Base-by-base conservation (phyloP, 2,329 filamentous ascomycete genomes). In the Cordyceps pruinosa region DNA sequence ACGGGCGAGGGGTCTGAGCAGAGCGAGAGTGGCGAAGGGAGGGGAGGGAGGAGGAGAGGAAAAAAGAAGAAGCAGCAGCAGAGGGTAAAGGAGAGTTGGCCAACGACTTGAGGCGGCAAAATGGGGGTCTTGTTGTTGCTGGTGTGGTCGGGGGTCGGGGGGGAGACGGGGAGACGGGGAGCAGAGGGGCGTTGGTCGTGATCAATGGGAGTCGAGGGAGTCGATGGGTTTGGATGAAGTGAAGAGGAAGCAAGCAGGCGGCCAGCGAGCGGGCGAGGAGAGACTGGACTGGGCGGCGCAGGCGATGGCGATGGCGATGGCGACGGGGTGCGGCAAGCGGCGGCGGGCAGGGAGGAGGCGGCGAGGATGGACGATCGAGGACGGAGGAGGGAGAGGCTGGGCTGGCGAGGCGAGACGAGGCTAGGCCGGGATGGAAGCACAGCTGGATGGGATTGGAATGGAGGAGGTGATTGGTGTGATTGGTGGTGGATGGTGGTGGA, bases 61-160 rank as follows among this genome's bases (percentile, higher is more conserved):
- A 52, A 37, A 48, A 55, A 39, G 47, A 57, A 62, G 60, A 58
- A n/a, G n/a, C n/a, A n/a, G n/a, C n/a, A n/a, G n/a, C n/a, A 34
- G 42, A 48, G 15, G 23, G 48, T 50, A 50, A 23, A 55, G 49
- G 37, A 56, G 57, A 46, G 59, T 59, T 58, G 62, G 46, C 39
- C 30, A 48, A 50, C 47, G 55, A 50, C 39, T 42, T 19, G 46
- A 28, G 23, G 21, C 46, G 25, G 35, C 45, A 37, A 30, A 34
- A 49, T 34, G 13, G 19, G 35, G 26, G 45, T 44, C 35, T 39
- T 56, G n/a, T 42, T 48, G 37, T 19, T 32, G 32, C 35, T 42
- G 32, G 21, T 37, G 60, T 67, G 61, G 65, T 66, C 62, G 64
- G 61, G 21, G 55, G 28, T 21, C 19, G 42, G 39, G 50, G 47